phyloP scores from a whole-genome alignment of 2,329 filamentous ascomycete species.

The Fusarium temperatum region DNA sequence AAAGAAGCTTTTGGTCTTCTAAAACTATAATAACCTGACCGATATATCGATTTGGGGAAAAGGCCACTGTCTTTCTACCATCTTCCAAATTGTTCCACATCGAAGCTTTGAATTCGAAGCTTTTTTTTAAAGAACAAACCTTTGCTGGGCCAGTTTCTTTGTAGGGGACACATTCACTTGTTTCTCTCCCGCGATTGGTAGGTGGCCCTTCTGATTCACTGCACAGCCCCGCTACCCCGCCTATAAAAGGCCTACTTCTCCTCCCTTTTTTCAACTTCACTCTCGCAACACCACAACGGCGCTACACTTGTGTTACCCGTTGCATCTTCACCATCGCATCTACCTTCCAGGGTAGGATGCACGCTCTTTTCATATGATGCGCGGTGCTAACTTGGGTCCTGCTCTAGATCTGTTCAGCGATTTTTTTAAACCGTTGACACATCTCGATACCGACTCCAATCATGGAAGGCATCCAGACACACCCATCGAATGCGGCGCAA shows the following conservation, averaged over 20 bases:
- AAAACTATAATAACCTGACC: slow-evolving; percentile 27
- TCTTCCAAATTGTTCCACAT: slow-evolving; percentile 30
- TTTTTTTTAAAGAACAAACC: slow-evolving; percentile 32
- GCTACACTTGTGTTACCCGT: background rate
- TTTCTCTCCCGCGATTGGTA: slow-evolving; percentile 88
- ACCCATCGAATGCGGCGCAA: slow-evolving; percentile 90
- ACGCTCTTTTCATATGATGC: background rate
- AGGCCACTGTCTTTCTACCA: slow-evolving; percentile 1
- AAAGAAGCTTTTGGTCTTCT: slow-evolving; percentile 35
- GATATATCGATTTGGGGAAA: slow-evolving; percentile 3
- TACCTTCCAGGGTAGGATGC: slow-evolving; percentile 34
- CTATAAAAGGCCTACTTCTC: slow-evolving; percentile 43
- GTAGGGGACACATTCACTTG: slow-evolving; percentile 97
- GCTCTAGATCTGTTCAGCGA: slow-evolving; percentile 48
- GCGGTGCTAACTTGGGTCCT: slow-evolving; percentile 40
- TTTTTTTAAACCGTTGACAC: slow-evolving; percentile 28
- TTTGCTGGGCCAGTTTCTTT: slow-evolving; percentile 49
- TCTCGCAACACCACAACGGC: slow-evolving; percentile 32
- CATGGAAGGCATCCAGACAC: slow-evolving; percentile 92
- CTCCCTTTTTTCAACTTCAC: slow-evolving; percentile 30
- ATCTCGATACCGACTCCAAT: slow-evolving; percentile 49
- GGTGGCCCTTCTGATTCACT: slow-evolving; percentile 46
- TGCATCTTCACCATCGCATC: slow-evolving; percentile 22
- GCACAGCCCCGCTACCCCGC: slow-evolving; percentile 30
- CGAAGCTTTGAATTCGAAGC: slow-evolving; percentile 30